Evolutionary conservation across 805 yeast species (phyloP).

Genomic region (Wickerhamiella hasegawae): DNA sequence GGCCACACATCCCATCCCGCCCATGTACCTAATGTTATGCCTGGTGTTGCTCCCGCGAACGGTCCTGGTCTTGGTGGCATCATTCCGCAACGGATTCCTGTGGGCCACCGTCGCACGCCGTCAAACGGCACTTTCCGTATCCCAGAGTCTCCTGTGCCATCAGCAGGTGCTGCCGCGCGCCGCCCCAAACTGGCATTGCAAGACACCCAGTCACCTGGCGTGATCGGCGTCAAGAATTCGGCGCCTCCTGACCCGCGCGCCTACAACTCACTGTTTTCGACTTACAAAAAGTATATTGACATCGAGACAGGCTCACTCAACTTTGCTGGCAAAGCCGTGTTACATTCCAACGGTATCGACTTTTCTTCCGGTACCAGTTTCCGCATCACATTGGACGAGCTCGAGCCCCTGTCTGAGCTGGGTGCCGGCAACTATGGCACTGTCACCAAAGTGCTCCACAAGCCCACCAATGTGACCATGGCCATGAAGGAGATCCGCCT

Average conservation of each 20-base stretch:
- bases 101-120: neutral
- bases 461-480: conserved; percentile 83
- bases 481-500: conserved; percentile 95
- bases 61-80: conserved; percentile 1
- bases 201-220: neutral
- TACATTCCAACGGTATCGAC: conserved; percentile 83
- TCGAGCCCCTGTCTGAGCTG: conserved; percentile 52
- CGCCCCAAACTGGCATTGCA: conserved; percentile 1
- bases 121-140: neutral
- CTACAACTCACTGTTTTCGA: conserved; percentile 62
- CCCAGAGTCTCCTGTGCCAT: neutral
- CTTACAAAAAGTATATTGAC: conserved; percentile 77
- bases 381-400: conserved; percentile 71
- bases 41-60: no score
- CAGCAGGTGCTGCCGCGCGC: conserved; percentile 15
- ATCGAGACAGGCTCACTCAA: conserved; percentile 82
- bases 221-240: neutral
- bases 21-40: no score
- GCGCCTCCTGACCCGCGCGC: neutral
- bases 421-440: conserved; percentile 97
- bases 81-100: conserved; percentile 5
- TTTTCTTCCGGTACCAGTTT: conserved; percentile 80
- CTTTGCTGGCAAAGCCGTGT: conserved; percentile 83
- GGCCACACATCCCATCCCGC: no score
- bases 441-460: conserved; percentile 82